A percentile compares a stretch with the other conserved stretches of the same genome.
Evolutionary conservation across 129 eudicot species (phyloP).

Genomic region (Ambrosia trifida): DNA sequence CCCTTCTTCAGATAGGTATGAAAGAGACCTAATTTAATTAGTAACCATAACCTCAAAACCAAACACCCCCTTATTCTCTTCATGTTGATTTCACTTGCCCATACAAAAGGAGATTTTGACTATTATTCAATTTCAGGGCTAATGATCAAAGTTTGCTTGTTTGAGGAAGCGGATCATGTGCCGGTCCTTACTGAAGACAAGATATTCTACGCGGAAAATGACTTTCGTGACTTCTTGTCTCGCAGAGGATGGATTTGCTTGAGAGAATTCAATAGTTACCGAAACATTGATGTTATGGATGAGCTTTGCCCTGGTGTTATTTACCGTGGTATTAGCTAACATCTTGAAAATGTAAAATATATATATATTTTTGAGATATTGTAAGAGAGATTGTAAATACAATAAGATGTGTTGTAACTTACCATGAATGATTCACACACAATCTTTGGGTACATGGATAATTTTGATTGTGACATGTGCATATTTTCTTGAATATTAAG

Average conservation of each 20-base stretch:
- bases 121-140: conserved; percentile 49
- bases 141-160: conserved; percentile 73
- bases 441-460: background rate
- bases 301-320: conserved; percentile 83
- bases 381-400: background rate
- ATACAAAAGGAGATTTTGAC: too few relatives aligned
- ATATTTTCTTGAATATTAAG: background rate
- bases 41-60: too few relatives aligned
- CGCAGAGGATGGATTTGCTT: conserved; percentile 82
- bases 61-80: too few relatives aligned
- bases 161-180: conserved; percentile 67
- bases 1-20: too few relatives aligned
- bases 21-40: too few relatives aligned
- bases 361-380: background rate
- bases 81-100: too few relatives aligned
- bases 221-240: conserved; percentile 70
- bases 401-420: background rate
- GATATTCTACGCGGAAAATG: conserved; percentile 83
- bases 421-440: too few relatives aligned
- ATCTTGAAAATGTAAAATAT: background rate
- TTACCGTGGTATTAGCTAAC: conserved; percentile 62
- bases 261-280: conserved; percentile 61
- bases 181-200: conserved; percentile 82
- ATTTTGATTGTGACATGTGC: background rate
- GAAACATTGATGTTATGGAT: conserved; percentile 60